These are phyloP conservation scores for Fagopyrum tataricum DNA, from an alignment of 148 eudicot genomes.

Conservation along the genomic window DNA sequence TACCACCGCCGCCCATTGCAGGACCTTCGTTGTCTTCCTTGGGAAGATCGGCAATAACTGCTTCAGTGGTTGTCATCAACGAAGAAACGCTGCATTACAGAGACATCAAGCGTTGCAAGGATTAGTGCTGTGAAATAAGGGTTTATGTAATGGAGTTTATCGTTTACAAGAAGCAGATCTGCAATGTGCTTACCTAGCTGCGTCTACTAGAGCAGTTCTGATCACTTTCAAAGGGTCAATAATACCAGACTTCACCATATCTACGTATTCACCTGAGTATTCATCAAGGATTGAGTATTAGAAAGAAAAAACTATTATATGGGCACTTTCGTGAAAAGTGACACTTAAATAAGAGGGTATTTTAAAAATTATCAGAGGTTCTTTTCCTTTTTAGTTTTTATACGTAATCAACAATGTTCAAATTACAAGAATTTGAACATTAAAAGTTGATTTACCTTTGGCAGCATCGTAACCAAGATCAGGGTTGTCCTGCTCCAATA, in stretches of 20 bases:
- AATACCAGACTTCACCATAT: slow-evolving; percentile 85
- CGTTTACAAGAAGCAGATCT: background rate
- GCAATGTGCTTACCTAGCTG: slow-evolving; percentile 61
- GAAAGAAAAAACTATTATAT: no score
- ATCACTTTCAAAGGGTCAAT: slow-evolving; percentile 91
- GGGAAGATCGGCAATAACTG: slow-evolving; percentile 62
- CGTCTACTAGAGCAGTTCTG: slow-evolving; percentile 83
- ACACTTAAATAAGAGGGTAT: no score
- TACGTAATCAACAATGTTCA: background rate
- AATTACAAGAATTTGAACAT: background rate
- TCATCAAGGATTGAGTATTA: background rate
- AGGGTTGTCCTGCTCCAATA: slow-evolving; percentile 73
- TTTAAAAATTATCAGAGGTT: no score
- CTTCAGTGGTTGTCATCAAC: slow-evolving; percentile 85
- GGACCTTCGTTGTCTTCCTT: slow-evolving; percentile 50
- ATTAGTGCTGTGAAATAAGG: background rate
- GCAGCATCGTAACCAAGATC: slow-evolving; percentile 97
- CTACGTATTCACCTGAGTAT: slow-evolving; percentile 68
- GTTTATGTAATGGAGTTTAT: no score
- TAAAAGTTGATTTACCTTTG: slow-evolving; percentile 38
- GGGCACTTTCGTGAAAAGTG: no score
- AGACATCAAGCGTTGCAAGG: background rate
- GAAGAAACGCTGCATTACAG: slow-evolving; percentile 51
- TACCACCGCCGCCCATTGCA: slow-evolving; percentile 46
- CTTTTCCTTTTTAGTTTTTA: no score